Base-by-base conservation (phyloP, 2,329 filamentous ascomycete species). In the Tetracladium maxilliforme region DNA sequence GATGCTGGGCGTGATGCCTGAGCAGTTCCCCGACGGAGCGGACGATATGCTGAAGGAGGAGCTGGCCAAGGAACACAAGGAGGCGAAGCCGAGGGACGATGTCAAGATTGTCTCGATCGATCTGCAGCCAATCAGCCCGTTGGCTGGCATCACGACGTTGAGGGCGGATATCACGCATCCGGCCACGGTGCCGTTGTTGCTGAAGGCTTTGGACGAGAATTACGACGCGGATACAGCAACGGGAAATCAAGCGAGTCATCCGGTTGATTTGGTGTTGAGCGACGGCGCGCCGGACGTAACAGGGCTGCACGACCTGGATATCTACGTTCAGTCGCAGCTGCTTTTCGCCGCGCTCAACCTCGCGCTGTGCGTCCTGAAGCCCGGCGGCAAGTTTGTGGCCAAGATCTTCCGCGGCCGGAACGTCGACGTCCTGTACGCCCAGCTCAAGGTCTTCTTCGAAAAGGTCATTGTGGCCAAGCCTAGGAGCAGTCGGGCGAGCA, bases 81-180 rank as follows among this genome's bases (percentile, higher is more conserved):
- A n/a, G n/a, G n/a, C n/a, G 23, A 19, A 20, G 24, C 64, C 72
- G 2, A 56, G 74, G 23, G 57, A 73, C 27, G 73, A 83, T 40
- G 82, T 94, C 44, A 87, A 90, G 49, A 95, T 98, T 33, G 87
- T 98, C 2, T 73, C 90, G 1, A 92, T 98, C 30, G 90, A 98
- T 43, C 58, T 98, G 18, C 90, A 98, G 48, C 90, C 90, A 19
- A 98, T 98, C 67, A 83, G 80, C 33, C 83, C 87, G 6, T 64
- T 98, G 5, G 79, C 90, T 14, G 90, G 90, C 31, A 93, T 98
- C 47, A 81, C 77, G 18, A 93, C 81, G 8, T 65, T 98, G 10
- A 78, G 86, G 42, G 90, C 90, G 24, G 90, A 98, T 47, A 98
- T 98, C 39, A 98, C 90, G 7, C 90, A 98, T 49, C 87, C 90